Conservation (phyloP, 805 yeast genomes). For the Lipomyces chichibuensis region DNA sequence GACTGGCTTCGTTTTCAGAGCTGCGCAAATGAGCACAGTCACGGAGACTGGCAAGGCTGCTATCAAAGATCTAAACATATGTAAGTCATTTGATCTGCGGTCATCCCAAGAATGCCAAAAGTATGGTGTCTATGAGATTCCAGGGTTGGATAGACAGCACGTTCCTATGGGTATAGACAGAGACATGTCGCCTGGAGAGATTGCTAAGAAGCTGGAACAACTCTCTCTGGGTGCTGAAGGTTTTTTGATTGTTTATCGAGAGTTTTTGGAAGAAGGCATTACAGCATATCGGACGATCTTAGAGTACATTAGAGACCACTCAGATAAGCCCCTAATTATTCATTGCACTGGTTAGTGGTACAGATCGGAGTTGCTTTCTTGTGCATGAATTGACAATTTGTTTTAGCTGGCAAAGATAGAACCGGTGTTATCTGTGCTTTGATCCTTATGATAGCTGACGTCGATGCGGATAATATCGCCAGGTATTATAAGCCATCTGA, state of each 20-base stretch:
- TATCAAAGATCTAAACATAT: slow-evolving; percentile 53
- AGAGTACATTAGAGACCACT: slow-evolving; percentile 57
- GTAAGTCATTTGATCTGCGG: slow-evolving; percentile 67
- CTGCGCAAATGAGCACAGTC: slow-evolving; percentile 61
- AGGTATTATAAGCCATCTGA: slow-evolving; percentile 29
- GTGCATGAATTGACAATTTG: background rate
- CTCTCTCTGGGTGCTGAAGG: slow-evolving; percentile 64
- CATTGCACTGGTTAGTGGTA: slow-evolving; percentile 62
- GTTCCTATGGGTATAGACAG: slow-evolving; percentile 59
- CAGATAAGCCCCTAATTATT: slow-evolving; percentile 57
- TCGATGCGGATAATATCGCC: slow-evolving; percentile 65
- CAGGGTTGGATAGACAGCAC: slow-evolving; percentile 55
- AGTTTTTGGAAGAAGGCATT: slow-evolving; percentile 57
- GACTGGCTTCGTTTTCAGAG: slow-evolving; percentile 60
- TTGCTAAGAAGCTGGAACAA: slow-evolving; percentile 54
- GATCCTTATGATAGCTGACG: slow-evolving; percentile 63
- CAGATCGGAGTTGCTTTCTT: background rate
- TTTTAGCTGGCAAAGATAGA: slow-evolving; percentile 72
- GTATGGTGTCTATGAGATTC: slow-evolving; percentile 52
- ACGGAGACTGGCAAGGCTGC: slow-evolving; percentile 54
- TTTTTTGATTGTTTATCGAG: slow-evolving; percentile 63
- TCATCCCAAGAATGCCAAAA: slow-evolving; percentile 55
- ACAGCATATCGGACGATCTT: slow-evolving; percentile 56
- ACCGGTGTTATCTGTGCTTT: slow-evolving; percentile 77
- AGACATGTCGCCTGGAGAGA: slow-evolving; percentile 66